These are phyloP conservation scores for Termitomyces sp. DNA, from an alignment of 768 basidiomycete species.

Conservation along the genomic window DNA sequence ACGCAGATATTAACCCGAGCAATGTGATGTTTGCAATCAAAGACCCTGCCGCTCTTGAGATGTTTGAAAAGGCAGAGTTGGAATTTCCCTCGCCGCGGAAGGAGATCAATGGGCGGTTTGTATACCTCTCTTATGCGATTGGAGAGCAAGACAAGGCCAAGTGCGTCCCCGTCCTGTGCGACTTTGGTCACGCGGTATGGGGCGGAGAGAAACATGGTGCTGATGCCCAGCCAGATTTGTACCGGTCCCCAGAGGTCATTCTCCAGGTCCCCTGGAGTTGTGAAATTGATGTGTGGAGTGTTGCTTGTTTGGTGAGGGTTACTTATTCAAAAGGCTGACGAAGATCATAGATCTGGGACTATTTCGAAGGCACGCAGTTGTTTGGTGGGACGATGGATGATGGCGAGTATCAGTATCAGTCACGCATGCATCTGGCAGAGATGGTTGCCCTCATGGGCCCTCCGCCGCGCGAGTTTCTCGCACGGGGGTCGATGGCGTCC, in stretches of 20 bases:
- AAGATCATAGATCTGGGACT: background rate
- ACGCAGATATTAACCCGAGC: slow-evolving; percentile 10
- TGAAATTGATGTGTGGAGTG: slow-evolving; percentile 25
- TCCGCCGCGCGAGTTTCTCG: slow-evolving; percentile 2
- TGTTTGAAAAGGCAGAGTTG: slow-evolving; percentile 6
- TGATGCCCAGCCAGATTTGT: slow-evolving; percentile 18
- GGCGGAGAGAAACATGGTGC: slow-evolving; percentile 4
- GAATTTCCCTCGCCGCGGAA: background rate
- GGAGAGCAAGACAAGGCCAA: background rate
- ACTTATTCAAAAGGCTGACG: background rate
- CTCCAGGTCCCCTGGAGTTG: slow-evolving; percentile 19
- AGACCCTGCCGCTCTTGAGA: background rate
- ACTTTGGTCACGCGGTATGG: slow-evolving; percentile 17
- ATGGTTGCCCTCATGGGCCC: background rate
- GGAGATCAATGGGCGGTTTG: slow-evolving; percentile 1
- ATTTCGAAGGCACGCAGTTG: background rate
- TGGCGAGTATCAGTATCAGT: background rate
- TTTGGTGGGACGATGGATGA: background rate
- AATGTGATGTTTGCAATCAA: slow-evolving; percentile 10
- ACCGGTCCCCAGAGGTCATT: slow-evolving; percentile 25
- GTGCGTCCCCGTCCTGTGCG: slow-evolving; percentile 13
- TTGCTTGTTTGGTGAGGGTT: slow-evolving; percentile 18
- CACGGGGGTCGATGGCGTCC: background rate
- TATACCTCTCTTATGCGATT: slow-evolving; percentile 9
- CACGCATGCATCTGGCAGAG: background rate